These are phyloP conservation scores for Aspergillus uvarum DNA, from an alignment of 2,329 filamentous ascomycete species.

Conservation along the genomic window DNA sequence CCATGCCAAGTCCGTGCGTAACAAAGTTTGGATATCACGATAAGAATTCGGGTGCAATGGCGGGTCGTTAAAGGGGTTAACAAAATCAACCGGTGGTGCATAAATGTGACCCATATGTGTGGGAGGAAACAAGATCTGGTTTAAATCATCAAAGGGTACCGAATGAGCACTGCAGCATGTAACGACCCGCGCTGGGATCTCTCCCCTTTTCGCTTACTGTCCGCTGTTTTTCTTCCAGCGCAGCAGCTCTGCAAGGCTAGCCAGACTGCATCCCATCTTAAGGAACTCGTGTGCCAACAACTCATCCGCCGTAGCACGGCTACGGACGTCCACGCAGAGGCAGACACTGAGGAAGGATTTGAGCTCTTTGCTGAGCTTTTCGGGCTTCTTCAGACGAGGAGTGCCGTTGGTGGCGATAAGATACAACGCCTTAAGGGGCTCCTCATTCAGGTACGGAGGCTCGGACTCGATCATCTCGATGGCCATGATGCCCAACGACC, in stretches of 20 bases:
- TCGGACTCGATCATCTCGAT: conserved; percentile 99
- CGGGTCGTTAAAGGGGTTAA: conserved; percentile 25
- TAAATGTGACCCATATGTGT: conserved; percentile 36
- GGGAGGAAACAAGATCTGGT: conserved; percentile 23
- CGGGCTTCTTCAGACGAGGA: conserved; percentile 93
- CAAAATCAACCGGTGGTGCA: conserved; percentile 26
- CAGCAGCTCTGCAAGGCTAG: conserved; percentile 80
- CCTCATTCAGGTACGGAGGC: conserved; percentile 95
- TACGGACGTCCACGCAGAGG: conserved; percentile 94
- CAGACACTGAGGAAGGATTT: conserved; percentile 97
- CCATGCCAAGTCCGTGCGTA: conserved; percentile 29
- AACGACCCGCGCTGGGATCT: conserved; percentile 4
- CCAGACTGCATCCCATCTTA: conserved; percentile 81
- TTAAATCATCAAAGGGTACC: conserved; percentile 23
- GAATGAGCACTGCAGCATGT: conserved; percentile 3
- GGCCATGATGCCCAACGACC: conserved; percentile 98
- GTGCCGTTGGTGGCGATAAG: conserved; percentile 98
- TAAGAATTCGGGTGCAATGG: conserved; percentile 21
- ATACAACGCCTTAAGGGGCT: conserved; percentile 94
- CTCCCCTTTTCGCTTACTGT: conserved; percentile 28
- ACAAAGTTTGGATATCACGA: conserved; percentile 29
- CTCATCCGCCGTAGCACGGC: conserved; percentile 86
- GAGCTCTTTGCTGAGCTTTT: conserved; percentile 95
- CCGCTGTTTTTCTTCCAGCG: conserved; percentile 58
- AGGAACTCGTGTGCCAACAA: conserved; percentile 90